Evolutionary conservation across 805 yeast genomes (phyloP).

Genomic region (Wickerhamiella slavikovae): DNA sequence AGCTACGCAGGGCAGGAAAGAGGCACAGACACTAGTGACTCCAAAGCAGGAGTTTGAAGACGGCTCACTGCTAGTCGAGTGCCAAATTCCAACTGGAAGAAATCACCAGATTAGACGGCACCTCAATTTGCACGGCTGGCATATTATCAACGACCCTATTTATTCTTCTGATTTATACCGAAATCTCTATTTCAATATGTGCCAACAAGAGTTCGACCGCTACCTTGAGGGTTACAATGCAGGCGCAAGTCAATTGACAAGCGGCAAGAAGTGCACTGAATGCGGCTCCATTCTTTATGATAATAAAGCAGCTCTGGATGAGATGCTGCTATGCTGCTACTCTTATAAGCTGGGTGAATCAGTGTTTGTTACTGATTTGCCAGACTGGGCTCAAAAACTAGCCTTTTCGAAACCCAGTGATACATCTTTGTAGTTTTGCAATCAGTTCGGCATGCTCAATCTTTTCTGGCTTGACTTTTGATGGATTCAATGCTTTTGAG

Average conservation of each 20-base stretch:
- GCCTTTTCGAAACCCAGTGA: too few relatives aligned
- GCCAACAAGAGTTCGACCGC: conserved; percentile 5
- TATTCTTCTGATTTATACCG: conserved; percentile 26
- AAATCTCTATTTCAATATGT: conserved; percentile 5
- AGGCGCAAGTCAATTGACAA: conserved; percentile 5
- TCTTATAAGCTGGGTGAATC: too few relatives aligned
- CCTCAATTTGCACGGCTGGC: conserved; percentile 60
- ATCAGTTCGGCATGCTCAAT: too few relatives aligned
- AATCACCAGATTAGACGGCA: conserved; percentile 93
- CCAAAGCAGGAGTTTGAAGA: not conserved
- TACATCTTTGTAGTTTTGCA: too few relatives aligned
- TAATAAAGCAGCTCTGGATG: too few relatives aligned
- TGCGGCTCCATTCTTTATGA: conserved; percentile 9
- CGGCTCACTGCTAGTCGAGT: conserved; percentile 33
- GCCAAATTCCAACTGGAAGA: conserved; percentile 75
- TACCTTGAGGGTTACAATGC: conserved; percentile 3
- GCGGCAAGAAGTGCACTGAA: conserved; percentile 9
- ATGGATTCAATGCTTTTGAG: too few relatives aligned
- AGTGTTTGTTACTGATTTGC: too few relatives aligned
- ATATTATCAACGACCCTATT: conserved; percentile 79
- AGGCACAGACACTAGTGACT: conserved; percentile 6
- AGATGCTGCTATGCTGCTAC: too few relatives aligned
- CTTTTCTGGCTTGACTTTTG: too few relatives aligned
- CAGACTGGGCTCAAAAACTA: too few relatives aligned
- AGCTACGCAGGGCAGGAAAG: conserved; percentile 3